Conservation (phyloP, 495 filamentous ascomycete species). For the Cercophora samala region DNA sequence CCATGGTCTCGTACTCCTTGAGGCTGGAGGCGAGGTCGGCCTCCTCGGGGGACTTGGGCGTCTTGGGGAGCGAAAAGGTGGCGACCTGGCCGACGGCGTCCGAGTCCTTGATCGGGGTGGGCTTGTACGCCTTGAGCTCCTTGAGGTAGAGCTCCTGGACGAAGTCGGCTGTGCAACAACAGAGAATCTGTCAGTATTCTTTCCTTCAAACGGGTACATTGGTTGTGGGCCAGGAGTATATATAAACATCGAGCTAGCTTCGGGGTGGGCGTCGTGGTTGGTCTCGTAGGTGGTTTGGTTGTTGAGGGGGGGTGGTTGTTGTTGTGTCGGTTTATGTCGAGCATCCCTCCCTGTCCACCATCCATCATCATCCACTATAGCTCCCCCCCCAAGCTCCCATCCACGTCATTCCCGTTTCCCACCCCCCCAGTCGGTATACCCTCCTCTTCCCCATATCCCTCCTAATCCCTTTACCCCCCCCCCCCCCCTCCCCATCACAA, state of each 20-base stretch:
- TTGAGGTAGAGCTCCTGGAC: slow-evolving; percentile 96
- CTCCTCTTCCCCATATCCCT: background rate
- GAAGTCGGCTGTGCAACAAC: slow-evolving; percentile 67
- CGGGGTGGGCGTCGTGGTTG: background rate
- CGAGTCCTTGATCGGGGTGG: slow-evolving; percentile 71
- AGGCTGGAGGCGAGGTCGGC: slow-evolving; percentile 82
- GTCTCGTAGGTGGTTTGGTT: background rate
- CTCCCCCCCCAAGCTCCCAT: slow-evolving; percentile 8
- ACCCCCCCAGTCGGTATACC: no score
- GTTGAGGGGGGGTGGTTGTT: slow-evolving; percentile 9
- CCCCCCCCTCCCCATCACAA: background rate
- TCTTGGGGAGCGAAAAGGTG: slow-evolving; percentile 73
- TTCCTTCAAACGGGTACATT: no score
- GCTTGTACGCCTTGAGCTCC: slow-evolving; percentile 92
- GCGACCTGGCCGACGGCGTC: slow-evolving; percentile 90
- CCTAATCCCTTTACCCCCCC: background rate
- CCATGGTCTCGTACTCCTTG: slow-evolving; percentile 86
- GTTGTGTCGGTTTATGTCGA: slow-evolving; percentile 10
- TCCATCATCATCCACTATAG: slow-evolving; percentile 1
- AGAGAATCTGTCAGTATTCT: background rate
- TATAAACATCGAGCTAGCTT: no score
- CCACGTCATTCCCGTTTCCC: background rate
- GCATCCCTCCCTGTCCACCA: background rate
- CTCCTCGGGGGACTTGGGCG: slow-evolving; percentile 87
- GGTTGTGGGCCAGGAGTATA: no score